Base-by-base conservation (phyloP, 1,139 yeast species). In the Taphrina confusa region DNA sequence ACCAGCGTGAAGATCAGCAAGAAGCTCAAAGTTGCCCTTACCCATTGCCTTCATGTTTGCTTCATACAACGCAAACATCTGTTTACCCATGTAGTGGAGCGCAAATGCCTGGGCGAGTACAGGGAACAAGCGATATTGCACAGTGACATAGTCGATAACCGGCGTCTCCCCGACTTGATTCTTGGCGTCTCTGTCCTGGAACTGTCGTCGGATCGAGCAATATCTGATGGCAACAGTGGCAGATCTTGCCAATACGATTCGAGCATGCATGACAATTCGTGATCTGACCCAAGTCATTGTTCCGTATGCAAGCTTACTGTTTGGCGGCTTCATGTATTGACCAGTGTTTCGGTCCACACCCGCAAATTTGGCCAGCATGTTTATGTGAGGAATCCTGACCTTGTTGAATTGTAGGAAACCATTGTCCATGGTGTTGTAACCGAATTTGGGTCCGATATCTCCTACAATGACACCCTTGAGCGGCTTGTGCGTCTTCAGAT, bases 281-380 rank as follows among this genome's bases (percentile, higher is more conserved):
- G 89, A 96, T 74, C 97, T 83, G 64, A 96, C 96, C 68, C 86
- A 89, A 63, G 90, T 77, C 66, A 90, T 78, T 9, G 96, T 95
- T 64, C 91, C 86, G 72, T 89, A 90, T 5, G 95, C 83, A 63
- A 90, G 80, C 74, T 89, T 96, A 67, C 88, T 95, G 67, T 87
- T 77, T 45, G 96, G 95, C 46, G 96, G 77, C 66, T 72, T 69
- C 36, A 72, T 77, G 61, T 89, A 96, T 40, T 74, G 73, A 57
- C 94, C 95, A 14, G 56, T 57, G 42, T 83, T 83, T 47, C 80
- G 75, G 62, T 82, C 82, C 62, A 90, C 89, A 70, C 83, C 82
- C 63, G 91, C 80, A 75, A 83, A 89, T 72, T 85, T 86, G 74
- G 86, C 86, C 69, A 90, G 76, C 94, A 90, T 83, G 73, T 80